Percentiles rank a stretch among this genome's conserved stretches.
Evolutionary conservation across 805 yeast genomes (phyloP).

Genomic region (Dipodascopsis uninucleata): DNA sequence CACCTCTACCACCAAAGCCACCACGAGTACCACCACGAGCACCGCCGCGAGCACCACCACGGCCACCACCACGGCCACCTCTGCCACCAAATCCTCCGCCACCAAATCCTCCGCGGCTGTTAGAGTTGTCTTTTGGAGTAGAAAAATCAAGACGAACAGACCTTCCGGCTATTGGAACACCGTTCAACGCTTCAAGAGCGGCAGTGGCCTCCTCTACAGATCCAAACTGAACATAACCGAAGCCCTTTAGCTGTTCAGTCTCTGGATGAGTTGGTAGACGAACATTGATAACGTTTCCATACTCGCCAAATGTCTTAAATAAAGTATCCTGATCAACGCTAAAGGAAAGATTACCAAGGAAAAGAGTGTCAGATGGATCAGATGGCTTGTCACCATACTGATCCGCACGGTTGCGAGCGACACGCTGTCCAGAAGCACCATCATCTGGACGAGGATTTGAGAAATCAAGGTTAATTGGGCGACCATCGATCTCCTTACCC

Average conservation of each 20-base stretch:
- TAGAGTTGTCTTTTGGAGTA: constrained; percentile 69
- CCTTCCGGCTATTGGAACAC: constrained; percentile 85
- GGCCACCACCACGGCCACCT: constrained; percentile 42
- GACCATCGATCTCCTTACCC: constrained; percentile 94
- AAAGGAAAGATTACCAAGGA: constrained; percentile 94
- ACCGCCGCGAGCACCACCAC: constrained; percentile 41
- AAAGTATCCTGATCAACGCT: constrained; percentile 77
- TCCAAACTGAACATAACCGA: constrained; percentile 93
- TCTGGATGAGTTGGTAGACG: constrained; percentile 98
- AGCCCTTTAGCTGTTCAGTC: constrained; percentile 98
- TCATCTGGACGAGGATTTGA: constrained; percentile 76
- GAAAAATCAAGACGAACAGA: constrained; percentile 93
- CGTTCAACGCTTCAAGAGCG: constrained; percentile 83
- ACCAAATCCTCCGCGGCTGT: constrained; percentile 42
- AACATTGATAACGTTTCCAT: constrained; percentile 81
- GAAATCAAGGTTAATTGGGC: constrained; percentile 91
- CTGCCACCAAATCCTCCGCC: constrained; percentile 30
- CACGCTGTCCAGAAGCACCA: constrained; percentile 47
- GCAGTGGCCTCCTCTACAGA: constrained; percentile 84
- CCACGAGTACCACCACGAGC: constrained; percentile 36
- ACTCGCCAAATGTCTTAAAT: constrained; percentile 65
- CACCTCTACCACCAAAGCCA: constrained; percentile 35
- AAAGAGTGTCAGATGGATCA: constrained; percentile 90
- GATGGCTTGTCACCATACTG: constrained; percentile 87
- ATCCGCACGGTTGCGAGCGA: constrained; percentile 75